Evolutionary conservation across 768 basidiomycete species (phyloP).

Genomic region (Mycena amicta): DNA sequence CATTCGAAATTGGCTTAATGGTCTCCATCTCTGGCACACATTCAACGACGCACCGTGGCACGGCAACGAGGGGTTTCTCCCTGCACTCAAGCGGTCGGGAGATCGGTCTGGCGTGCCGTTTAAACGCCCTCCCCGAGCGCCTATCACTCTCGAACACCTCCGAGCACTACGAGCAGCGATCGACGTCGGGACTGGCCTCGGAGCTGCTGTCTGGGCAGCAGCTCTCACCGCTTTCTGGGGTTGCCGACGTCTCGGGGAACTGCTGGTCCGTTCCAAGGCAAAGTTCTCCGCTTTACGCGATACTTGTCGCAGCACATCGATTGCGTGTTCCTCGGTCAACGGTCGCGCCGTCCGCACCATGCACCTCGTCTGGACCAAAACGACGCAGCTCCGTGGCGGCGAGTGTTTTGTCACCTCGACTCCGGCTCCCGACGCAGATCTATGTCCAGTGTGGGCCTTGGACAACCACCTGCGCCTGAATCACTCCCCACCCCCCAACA

Average conservation of each 20-base stretch:
- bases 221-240: neutral
- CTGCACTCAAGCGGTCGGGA: neutral
- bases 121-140: neutral
- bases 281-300: neutral
- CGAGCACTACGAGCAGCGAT: neutral
- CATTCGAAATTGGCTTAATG: slow-evolving; percentile 1
- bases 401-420: too few relatives aligned
- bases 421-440: too few relatives aligned
- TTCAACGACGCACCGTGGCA: slow-evolving; percentile 6
- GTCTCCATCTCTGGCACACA: neutral
- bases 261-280: neutral
- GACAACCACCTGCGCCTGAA: slow-evolving; percentile 18
- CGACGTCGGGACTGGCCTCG: neutral
- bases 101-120: neutral
- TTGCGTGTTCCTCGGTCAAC: neutral
- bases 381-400: neutral
- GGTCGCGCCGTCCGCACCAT: neutral
- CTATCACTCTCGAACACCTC: neutral
- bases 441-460: slow-evolving; percentile 21
- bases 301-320: neutral
- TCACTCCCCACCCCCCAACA: neutral
- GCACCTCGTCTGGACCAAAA: slow-evolving; percentile 24
- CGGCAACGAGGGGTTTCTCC: neutral
- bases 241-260: neutral
- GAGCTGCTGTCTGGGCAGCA: neutral